Base-by-base conservation (phyloP, 495 filamentous ascomycete species). In the Darksidea phi region DNA sequence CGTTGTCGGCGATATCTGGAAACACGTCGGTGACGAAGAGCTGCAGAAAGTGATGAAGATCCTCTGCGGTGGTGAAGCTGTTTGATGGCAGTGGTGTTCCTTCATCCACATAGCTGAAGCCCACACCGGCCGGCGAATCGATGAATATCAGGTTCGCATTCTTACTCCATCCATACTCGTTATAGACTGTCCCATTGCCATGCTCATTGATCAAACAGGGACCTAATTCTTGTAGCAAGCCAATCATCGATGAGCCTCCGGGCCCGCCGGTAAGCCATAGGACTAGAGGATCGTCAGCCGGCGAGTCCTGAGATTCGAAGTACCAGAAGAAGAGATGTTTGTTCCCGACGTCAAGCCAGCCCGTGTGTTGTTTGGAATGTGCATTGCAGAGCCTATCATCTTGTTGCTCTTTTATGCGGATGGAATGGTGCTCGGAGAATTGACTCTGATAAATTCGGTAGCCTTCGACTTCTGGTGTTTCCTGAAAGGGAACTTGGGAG, bases 271-370 rank as follows among this genome's bases (percentile, higher is more conserved):
- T 67, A 2, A 67, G 45, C 65, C 65, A 67, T 10, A 74, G 73
- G 4, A 74, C 74, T 2, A 84, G 71, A 0, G 81, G 81, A n/a
- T 78, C 78, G 7, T 70, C 76, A 1, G 70, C 59, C 0, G 82
- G 77, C 56, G 72, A 73, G 21, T 76, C 69, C 12, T 80, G 77
- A 12, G 79, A 70, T 65, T 81, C 79, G 68, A 83, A 83, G 66
- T 77, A 66, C 63, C 63, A 66, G 42, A 66, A 66, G 63, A 66
- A 66, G n/a, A 61, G 43, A 53, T 67, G 58, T 41, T 58, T 66
- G 20, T 17, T 8, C 0, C 64, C 64, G 18, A 67, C 54, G 50
- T 67, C 64, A 6, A 67, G 59, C 64, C 75, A 78, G 48, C 75
- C 76, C 15, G 74, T 78, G 24, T 74, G 77, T 50, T 78, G 76